Evolutionary conservation across 352 stramenopile genomes (phyloP).

Genomic region (Blastocystis sp.): DNA sequence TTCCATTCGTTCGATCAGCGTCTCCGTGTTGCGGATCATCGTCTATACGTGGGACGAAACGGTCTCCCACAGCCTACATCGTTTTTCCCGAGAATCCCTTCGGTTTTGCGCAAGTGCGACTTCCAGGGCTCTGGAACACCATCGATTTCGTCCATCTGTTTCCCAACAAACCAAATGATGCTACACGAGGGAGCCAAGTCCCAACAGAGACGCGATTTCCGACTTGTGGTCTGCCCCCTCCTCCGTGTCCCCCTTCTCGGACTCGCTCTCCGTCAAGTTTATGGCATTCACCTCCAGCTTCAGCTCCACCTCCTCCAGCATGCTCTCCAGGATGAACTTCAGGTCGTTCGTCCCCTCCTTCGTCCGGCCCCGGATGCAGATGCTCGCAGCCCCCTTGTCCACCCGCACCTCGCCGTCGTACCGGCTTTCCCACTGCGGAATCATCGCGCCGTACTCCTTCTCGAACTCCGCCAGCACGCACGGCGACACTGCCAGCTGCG

Average conservation of each 20-base stretch:
- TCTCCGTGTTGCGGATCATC: neutral
- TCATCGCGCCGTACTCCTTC: neutral
- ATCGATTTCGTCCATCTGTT: conserved; percentile 9
- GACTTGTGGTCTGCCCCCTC: neutral
- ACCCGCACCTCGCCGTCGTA: neutral
- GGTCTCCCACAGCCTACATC: neutral
- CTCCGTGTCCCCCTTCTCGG: neutral
- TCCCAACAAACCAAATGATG: conserved; percentile 3
- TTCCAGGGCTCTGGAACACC: conserved; percentile 23
- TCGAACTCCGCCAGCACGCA: neutral
- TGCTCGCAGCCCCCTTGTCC: neutral
- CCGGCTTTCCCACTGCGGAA: neutral
- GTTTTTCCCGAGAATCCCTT: conserved; percentile 8
- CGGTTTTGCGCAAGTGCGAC: neutral
- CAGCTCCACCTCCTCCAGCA: conserved; percentile 15
- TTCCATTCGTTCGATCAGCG: neutral
- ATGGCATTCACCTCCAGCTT: too few species aligned
- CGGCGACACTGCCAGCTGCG: neutral
- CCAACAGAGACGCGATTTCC: neutral
- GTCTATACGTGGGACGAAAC: neutral
- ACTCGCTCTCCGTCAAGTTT: too few species aligned
- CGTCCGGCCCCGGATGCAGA: neutral
- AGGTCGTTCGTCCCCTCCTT: neutral
- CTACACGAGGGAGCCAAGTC: neutral
- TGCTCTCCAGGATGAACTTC: conserved; percentile 10